Evolutionary conservation across 2,329 filamentous ascomycete species (phyloP), one percentile per base, ranked within the genome.

Genomic region (Rhinocladiella similis): DNA sequence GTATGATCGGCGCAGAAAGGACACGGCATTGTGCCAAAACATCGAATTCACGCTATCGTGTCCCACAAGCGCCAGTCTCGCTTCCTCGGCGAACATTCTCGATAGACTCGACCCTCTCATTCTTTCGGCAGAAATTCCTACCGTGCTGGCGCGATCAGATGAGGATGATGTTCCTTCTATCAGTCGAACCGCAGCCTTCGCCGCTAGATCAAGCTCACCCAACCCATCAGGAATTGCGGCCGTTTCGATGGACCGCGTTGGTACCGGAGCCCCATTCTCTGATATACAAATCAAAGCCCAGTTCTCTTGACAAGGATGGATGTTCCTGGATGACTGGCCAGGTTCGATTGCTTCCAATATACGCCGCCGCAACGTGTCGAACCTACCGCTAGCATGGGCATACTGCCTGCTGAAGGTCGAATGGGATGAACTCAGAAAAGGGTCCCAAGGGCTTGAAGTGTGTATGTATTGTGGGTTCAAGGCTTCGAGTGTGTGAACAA

Each of bases 391-490:
- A n/a, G 58, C 50, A 19, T 57, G 46, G 13, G 56, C 56, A 27
- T 61, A 63, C 46, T 64, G 60, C 45, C 49, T 53, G 20, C 54
- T 58, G 53, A 64, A 64, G 5, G 55, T 53, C 9, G 55, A 54
- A 42, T 59, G 54, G 2, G 60, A 62, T 10, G 54, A 56, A 36
- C 56, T 61, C 19, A 64, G 22, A 43, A 64, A 61, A 1, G 57
- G 51, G 9, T 62, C 57, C 45, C 53, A 62, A 9, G 54, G 52
- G 29, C 50, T 54, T 29, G 90, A 57, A 91, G 92, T 38, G 72
- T 96, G 61, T 87, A 91, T 38, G 89, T 89, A 3, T 77, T 99
- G 68, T 83, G 91, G 63, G 87, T 85, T 47, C 89, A 96, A 77
- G 3, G 54, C 57, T 41, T 66, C 63, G 16, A 66, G 55, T 10